Evolutionary conservation across 208 protist genomes (phyloP).

Genomic region (Wallacemonas sp.): DNA sequence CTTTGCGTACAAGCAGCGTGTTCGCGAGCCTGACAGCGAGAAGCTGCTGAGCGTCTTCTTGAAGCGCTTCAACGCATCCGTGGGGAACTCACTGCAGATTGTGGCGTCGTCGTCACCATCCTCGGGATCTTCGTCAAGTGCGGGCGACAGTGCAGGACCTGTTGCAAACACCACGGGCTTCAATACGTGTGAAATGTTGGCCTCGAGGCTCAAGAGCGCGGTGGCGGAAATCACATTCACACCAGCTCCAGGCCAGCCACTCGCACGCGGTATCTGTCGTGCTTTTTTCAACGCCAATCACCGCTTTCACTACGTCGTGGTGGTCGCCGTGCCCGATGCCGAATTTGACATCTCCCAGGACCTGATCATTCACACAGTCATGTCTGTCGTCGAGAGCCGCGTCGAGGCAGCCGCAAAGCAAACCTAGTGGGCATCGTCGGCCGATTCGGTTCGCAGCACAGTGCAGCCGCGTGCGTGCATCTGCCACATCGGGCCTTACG

Average conservation of each 20-base stretch:
- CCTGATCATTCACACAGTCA: slow-evolving; percentile 65
- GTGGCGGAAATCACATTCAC: slow-evolving; percentile 79
- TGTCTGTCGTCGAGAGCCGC: slow-evolving; percentile 70
- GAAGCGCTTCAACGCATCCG: slow-evolving; percentile 77
- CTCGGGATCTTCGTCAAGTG: not conserved
- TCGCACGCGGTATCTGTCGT: slow-evolving; percentile 73
- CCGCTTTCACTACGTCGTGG: slow-evolving; percentile 75
- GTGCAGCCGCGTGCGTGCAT: too few species aligned
- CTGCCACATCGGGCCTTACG: too few species aligned
- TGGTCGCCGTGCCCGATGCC: slow-evolving; percentile 71
- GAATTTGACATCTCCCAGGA: slow-evolving; percentile 69
- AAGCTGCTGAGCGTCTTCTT: slow-evolving; percentile 73
- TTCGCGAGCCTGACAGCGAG: slow-evolving; percentile 54
- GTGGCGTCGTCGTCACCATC: slow-evolving; percentile 35
- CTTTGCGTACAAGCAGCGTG: slow-evolving; percentile 76
- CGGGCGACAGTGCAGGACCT: slow-evolving; percentile 4
- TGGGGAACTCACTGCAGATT: slow-evolving; percentile 65
- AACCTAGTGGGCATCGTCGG: slow-evolving; percentile 28
- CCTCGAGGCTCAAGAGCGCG: slow-evolving; percentile 53
- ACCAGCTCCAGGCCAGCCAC: slow-evolving; percentile 42
- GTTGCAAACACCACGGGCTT: slow-evolving; percentile 14
- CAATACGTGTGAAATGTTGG: slow-evolving; percentile 41
- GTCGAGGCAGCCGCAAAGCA: slow-evolving; percentile 66
- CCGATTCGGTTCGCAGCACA: too few species aligned
- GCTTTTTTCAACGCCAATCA: slow-evolving; percentile 81